Conservation (phyloP, 768 basidiomycete genomes). For the Termitomyces sp. region DNA sequence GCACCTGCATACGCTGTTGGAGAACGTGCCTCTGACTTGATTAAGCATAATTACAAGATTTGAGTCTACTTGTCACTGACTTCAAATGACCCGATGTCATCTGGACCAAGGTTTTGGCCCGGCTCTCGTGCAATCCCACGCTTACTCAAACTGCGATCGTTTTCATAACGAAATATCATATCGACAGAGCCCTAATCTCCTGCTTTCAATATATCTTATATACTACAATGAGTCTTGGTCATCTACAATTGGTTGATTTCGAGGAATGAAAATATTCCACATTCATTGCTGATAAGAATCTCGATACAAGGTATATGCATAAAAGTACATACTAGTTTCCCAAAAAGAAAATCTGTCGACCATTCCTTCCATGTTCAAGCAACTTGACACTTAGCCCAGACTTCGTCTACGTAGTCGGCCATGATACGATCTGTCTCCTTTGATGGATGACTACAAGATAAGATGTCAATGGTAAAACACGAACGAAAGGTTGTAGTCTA, state of each 20-base stretch:
- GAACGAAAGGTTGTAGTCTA: conserved; percentile 24
- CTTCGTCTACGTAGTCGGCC: conserved; percentile 49
- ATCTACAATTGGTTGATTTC: not conserved
- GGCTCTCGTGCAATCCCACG: not conserved
- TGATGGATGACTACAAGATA: conserved; percentile 43
- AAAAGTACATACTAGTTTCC: not conserved
- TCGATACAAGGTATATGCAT: not conserved
- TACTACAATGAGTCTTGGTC: not conserved
- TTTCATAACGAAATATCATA: not conserved
- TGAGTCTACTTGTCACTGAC: not conserved
- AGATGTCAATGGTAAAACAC: not conserved
- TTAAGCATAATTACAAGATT: conserved; percentile 8
- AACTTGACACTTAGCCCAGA: conserved; percentile 31
- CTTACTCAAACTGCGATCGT: not conserved
- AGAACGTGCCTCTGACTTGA: conserved; percentile 17
- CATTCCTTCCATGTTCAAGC: conserved; percentile 2
- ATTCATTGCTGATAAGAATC: not conserved
- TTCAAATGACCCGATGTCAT: not conserved
- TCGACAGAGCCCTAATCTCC: not conserved
- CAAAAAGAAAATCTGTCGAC: not conserved
- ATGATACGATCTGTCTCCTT: conserved; percentile 49
- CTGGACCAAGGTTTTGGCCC: not conserved
- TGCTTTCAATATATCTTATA: not conserved
- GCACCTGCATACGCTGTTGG: conserved; percentile 15
- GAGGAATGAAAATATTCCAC: not conserved